These are phyloP conservation scores for Plasmodium coatneyi DNA, from an alignment of 169 alveolate species.

Conservation along the genomic window DNA sequence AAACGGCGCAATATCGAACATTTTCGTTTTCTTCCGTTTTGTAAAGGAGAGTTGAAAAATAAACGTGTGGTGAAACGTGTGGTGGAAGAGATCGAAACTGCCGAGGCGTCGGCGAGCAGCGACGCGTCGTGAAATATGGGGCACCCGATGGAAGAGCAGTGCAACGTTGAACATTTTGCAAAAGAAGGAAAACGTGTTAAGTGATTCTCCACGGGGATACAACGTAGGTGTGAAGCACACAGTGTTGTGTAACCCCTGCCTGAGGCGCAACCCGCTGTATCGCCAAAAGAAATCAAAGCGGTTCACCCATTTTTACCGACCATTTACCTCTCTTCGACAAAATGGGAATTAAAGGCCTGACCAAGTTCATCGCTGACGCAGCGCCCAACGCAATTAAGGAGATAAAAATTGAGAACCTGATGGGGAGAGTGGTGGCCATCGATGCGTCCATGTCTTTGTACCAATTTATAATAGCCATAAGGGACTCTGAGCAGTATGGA, in stretches of 20 bases:
- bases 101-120: background rate
- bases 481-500: conserved; percentile 86
- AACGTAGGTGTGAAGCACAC: background rate
- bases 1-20: background rate
- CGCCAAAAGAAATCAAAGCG: background rate
- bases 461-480: conserved; percentile 93
- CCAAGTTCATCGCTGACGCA: conserved; percentile 90
- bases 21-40: background rate
- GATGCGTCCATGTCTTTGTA: conserved; percentile 97
- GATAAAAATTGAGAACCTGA: conserved; percentile 80
- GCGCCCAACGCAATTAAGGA: conserved; percentile 90
- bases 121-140: background rate
- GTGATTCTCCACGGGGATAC: background rate
- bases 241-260: background rate
- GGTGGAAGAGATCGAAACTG: background rate
- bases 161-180: background rate
- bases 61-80: background rate
- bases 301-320: background rate
- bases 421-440: conserved; percentile 93
- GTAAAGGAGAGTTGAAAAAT: background rate
- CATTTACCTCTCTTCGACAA: background rate
- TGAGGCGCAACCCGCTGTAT: background rate
- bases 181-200: background rate
- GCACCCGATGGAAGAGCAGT: background rate
- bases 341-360: conserved; percentile 95